A percentile compares a stretch with the other conserved stretches of the same genome.
Conservation (phyloP, 805 yeast genomes). For the Blastobotrys attinorum region DNA sequence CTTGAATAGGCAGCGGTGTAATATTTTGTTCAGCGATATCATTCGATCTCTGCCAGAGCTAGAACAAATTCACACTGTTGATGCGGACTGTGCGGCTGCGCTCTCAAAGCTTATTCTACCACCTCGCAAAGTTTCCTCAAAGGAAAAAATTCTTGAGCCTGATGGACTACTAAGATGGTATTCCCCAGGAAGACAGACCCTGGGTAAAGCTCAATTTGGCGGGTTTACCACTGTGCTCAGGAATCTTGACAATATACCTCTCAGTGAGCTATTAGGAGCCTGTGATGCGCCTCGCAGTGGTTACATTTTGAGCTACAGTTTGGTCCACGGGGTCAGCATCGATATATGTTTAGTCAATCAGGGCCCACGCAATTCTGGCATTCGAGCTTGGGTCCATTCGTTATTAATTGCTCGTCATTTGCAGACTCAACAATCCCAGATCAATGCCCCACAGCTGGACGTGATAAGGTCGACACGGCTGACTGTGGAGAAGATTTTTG, state of each 20-base stretch:
- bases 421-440: too few relatives aligned
- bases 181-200: not conserved
- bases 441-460: conserved; percentile 5
- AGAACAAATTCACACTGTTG: conserved; percentile 9
- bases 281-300: conserved; percentile 10
- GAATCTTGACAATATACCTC: conserved; percentile 9
- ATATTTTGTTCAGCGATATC: conserved; percentile 25
- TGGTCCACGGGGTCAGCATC: conserved; percentile 13
- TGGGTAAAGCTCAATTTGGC: conserved; percentile 23
- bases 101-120: conserved; percentile 16
- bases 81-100: conserved; percentile 10
- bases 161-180: conserved; percentile 27
- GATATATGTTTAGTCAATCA: conserved; percentile 18
- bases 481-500: conserved; percentile 12
- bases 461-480: conserved; percentile 9
- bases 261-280: conserved; percentile 10
- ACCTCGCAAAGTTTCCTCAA: conserved; percentile 19
- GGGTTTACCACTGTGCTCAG: conserved; percentile 18
- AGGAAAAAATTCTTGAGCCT: conserved; percentile 24
- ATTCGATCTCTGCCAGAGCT: conserved; percentile 16
- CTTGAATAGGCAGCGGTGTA: conserved; percentile 29
- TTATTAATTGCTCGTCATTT: conserved; percentile 17
- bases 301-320: conserved; percentile 14
- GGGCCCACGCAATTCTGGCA: conserved; percentile 10
- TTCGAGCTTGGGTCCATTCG: conserved; percentile 27